A percentile compares a stretch with the other conserved stretches of the same genome.
Evolutionary conservation across 2,329 filamentous ascomycete species (phyloP).

Genomic region (Microsporum audouinii): DNA sequence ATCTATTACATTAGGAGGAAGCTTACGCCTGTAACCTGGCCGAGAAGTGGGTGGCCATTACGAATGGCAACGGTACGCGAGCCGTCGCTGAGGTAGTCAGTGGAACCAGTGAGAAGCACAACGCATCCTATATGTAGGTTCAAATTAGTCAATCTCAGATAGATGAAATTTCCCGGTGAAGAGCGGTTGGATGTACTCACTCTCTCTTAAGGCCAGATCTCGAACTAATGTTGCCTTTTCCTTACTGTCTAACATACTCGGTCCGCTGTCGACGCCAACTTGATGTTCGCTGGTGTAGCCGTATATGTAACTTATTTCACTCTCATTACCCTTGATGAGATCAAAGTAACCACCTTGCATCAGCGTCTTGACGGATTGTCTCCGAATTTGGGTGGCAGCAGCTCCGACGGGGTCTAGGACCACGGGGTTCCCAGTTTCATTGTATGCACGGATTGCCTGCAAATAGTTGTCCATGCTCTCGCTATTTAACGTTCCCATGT

Average conservation of each 20-base stretch:
- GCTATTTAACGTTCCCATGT: slow-evolving; percentile 84
- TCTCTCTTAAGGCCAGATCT: slow-evolving; percentile 54
- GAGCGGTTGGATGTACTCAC: slow-evolving; percentile 21
- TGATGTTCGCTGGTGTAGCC: slow-evolving; percentile 52
- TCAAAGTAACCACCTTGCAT: slow-evolving; percentile 66
- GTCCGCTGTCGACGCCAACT: slow-evolving; percentile 70
- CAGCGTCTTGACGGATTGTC: slow-evolving; percentile 58
- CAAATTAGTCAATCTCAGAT: background rate
- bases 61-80: slow-evolving; percentile 52
- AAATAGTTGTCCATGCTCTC: slow-evolving; percentile 61
- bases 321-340: slow-evolving; percentile 88
- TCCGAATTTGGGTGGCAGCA: slow-evolving; percentile 66
- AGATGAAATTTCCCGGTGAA: background rate
- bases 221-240: slow-evolving; percentile 54
- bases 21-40: slow-evolving; percentile 36
- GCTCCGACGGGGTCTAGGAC: slow-evolving; percentile 85
- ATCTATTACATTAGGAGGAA: background rate
- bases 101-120: slow-evolving; percentile 69
- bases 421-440: slow-evolving; percentile 60
- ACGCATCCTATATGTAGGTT: slow-evolving; percentile 39
- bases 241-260: slow-evolving; percentile 40
- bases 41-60: slow-evolving; percentile 59
- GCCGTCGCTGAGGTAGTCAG: slow-evolving; percentile 70
- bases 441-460: slow-evolving; percentile 70
- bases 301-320: slow-evolving; percentile 66